Percentiles rank a stretch among this genome's conserved stretches.
Evolutionary conservation across 1,284 basidiomycete species (phyloP).

Genomic region (Paramarasmius palmivorus): DNA sequence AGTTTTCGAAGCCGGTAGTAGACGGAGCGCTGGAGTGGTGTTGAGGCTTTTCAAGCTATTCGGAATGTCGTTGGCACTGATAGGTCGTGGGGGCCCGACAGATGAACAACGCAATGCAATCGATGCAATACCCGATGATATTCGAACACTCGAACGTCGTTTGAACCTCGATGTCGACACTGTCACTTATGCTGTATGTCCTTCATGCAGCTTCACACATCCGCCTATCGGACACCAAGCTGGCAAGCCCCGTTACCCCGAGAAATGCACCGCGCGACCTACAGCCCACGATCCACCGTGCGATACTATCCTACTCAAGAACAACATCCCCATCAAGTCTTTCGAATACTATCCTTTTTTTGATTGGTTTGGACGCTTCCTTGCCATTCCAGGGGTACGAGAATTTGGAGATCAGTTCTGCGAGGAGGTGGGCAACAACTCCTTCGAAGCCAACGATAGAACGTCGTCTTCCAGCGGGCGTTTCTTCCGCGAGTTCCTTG

Average conservation of each 20-base stretch:
- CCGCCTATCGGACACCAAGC: neutral
- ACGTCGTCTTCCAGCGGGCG: neutral
- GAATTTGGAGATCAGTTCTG: conserved; percentile 2
- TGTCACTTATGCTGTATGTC: conserved; percentile 10
- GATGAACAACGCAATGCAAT: conserved; percentile 5
- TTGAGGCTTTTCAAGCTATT: conserved; percentile 8
- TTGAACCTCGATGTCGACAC: conserved; percentile 9
- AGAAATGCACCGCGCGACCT: neutral
- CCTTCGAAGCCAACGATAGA: neutral
- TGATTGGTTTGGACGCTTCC: conserved; percentile 6
- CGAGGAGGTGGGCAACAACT: neutral
- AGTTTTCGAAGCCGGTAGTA: neutral
- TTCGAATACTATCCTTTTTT: conserved; percentile 7
- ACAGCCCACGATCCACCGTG: neutral
- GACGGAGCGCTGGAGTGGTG: neutral
- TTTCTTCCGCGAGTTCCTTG: neutral
- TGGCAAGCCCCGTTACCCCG: neutral
- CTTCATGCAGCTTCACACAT: conserved; percentile 6
- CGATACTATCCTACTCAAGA: neutral
- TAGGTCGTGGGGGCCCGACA: neutral
- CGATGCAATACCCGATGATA: conserved; percentile 6
- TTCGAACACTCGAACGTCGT: conserved; percentile 6
- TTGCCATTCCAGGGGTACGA: neutral
- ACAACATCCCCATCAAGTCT: conserved; percentile 2
- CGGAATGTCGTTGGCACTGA: neutral